Evolutionary conservation across 345 rosid genomes (phyloP).

Genomic region (Rhizophora apiculata): DNA sequence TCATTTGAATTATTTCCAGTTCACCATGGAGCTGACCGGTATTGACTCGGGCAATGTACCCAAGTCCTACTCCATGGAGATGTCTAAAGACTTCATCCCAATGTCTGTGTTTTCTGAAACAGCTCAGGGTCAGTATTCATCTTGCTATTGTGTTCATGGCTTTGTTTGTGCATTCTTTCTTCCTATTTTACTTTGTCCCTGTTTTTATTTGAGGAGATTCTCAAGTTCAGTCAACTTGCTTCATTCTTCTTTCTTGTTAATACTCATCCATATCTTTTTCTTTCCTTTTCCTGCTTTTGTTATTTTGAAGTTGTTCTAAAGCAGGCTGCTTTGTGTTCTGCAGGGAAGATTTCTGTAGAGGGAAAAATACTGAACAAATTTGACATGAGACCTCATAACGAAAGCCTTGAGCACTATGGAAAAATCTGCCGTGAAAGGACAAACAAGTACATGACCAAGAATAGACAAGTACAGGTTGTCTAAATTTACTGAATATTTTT

Average conservation of each 20-base stretch:
- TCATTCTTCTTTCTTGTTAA: neutral
- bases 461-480: constrained; percentile 74
- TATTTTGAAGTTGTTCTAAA: constrained; percentile 3
- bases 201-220: neutral
- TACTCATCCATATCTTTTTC: neutral
- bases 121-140: constrained; percentile 47
- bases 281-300: neutral
- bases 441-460: constrained; percentile 61
- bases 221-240: no score
- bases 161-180: neutral
- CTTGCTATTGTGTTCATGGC: neutral
- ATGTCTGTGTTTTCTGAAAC: constrained; percentile 67
- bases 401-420: constrained; percentile 69
- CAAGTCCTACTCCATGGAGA: constrained; percentile 63
- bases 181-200: neutral
- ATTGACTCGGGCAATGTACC: constrained; percentile 63
- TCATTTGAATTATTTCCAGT: constrained; percentile 35
- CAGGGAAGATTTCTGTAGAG: constrained; percentile 60
- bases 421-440: constrained; percentile 80
- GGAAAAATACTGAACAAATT: constrained; percentile 79
- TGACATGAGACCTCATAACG: constrained; percentile 79
- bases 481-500: neutral
- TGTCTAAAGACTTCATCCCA: constrained; percentile 67
- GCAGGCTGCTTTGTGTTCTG: constrained; percentile 9
- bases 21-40: constrained; percentile 65